Percentiles rank a stretch among this genome's conserved stretches.
Evolutionary conservation across 2,329 filamentous ascomycete genomes (phyloP).

Genomic region (Ambrosiella xylebori): DNA sequence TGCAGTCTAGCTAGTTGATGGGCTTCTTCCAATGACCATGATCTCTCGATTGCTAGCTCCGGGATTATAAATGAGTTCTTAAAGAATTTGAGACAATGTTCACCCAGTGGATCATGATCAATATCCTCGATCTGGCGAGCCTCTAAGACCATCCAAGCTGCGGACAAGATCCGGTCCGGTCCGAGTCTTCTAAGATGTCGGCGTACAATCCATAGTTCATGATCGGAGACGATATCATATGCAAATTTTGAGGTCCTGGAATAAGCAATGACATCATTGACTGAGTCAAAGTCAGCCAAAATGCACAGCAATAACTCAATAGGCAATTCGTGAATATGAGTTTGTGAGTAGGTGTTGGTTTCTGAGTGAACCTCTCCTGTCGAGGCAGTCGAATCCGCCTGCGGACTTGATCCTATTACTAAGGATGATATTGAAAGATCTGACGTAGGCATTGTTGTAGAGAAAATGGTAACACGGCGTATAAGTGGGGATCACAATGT

Average conservation of each 20-base stretch:
- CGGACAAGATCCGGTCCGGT: neutral
- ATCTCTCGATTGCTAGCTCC: too few relatives aligned
- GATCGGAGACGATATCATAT: neutral
- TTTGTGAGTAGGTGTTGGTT: too few relatives aligned
- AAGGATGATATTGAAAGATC: too few relatives aligned
- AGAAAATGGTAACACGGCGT: too few relatives aligned
- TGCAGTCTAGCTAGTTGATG: neutral
- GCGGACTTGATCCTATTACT: too few relatives aligned
- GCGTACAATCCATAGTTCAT: conserved; percentile 3
- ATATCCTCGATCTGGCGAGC: conserved; percentile 2
- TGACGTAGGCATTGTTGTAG: too few relatives aligned
- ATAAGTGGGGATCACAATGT: too few relatives aligned
- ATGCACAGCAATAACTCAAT: conserved; percentile 3
- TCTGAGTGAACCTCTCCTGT: too few relatives aligned
- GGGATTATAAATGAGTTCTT: neutral
- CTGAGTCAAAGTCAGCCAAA: neutral
- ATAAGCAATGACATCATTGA: conserved; percentile 1
- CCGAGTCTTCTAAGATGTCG: neutral
- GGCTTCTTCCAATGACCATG: neutral
- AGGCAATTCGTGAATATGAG: neutral
- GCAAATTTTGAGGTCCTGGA: neutral
- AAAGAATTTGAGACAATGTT: neutral
- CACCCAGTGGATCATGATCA: neutral
- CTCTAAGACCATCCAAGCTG: conserved; percentile 1
- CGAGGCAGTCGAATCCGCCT: too few relatives aligned